A percentile compares a stretch with the other conserved stretches of the same genome.
Evolutionary conservation across 1,284 basidiomycete species (phyloP).

Genomic region (Athelia psychrophila): DNA sequence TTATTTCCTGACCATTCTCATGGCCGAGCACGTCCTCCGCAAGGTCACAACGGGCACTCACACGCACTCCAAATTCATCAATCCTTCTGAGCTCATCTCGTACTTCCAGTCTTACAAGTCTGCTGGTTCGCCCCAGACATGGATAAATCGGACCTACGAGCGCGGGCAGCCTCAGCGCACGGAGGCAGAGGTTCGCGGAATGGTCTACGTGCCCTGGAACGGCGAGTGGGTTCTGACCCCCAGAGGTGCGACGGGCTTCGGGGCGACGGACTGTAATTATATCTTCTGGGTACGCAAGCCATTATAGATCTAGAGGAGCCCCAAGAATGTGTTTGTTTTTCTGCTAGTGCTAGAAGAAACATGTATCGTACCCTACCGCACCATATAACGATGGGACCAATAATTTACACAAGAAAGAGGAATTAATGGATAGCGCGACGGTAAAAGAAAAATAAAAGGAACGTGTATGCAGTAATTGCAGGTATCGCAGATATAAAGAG

Average conservation of each 20-base stretch:
- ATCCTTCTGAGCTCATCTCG: slow-evolving; percentile 82
- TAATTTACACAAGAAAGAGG: no score
- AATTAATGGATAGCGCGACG: neutral
- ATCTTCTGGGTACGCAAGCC: slow-evolving; percentile 80
- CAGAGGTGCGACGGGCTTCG: slow-evolving; percentile 50
- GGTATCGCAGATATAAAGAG: no score
- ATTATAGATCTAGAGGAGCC: slow-evolving; percentile 4
- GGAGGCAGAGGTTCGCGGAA: slow-evolving; percentile 80
- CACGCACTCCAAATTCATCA: slow-evolving; percentile 88
- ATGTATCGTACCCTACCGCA: no score
- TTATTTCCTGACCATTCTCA: slow-evolving; percentile 86
- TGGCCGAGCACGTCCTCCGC: slow-evolving; percentile 84
- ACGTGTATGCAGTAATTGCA: neutral
- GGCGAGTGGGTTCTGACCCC: slow-evolving; percentile 73
- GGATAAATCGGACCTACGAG: slow-evolving; percentile 34
- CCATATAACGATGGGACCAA: no score
- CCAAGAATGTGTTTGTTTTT: no score
- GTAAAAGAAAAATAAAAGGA: neutral
- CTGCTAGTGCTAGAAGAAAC: no score
- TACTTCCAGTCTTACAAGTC: slow-evolving; percentile 74
- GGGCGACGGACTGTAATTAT: slow-evolving; percentile 74
- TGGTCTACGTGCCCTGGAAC: slow-evolving; percentile 79
- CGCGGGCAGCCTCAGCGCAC: slow-evolving; percentile 49
- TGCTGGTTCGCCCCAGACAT: slow-evolving; percentile 28
- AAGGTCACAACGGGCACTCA: slow-evolving; percentile 92